Base-by-base conservation (phyloP, 371 early-diverging fungal species). In the Rhizopus arrhizus region DNA sequence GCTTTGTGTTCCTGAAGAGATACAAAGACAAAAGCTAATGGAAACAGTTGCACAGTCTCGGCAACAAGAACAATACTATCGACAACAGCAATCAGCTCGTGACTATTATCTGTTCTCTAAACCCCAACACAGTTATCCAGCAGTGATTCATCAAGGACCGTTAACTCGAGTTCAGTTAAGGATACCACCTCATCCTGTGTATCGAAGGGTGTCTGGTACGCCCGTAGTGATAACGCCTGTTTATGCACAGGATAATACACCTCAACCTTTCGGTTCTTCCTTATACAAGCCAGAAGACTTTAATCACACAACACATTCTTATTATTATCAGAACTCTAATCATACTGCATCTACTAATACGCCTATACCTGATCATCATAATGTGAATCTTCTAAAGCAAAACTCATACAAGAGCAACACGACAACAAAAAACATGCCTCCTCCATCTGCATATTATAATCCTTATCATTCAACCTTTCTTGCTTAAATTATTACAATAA, bases 21-120 rank as follows among this genome's bases (percentile, higher is more conserved):
- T 50, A 5, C 65, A 69, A 48, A 38, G 57, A 36, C 74, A 69
- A 43, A 61, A 62, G 11, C 45, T 64, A 16, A 59, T 64, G 68
- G 61, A 67, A 43, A 67, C 59, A 3, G 56, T 61, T 55, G 64
- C 59, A 3, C 10, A 55, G 5, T 32, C 15, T 15, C 42, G 41
- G 47, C 53, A 43, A 5, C 61, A 60, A 34, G 58, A 42, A 49
- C 42, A 43, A 46, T 53, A 57, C 48, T 28, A 28, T 48, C 15
- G 16, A 29, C 15, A 16, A 2, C 29, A 48, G 22, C 29, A 16
- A 29, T 9, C 48, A 2, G 13, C 54, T 41, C 38, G 41, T 9
- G 12, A 58, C 36, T 66, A 51, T 22, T 52, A 38, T n/a, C 29
- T 68, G 8, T 57, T 68, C 33, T 56, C 53, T 10, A 62, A 59